phyloP scores from a whole-genome alignment of 352 stramenopile genomes.

The Globisporangium nodosum region DNA sequence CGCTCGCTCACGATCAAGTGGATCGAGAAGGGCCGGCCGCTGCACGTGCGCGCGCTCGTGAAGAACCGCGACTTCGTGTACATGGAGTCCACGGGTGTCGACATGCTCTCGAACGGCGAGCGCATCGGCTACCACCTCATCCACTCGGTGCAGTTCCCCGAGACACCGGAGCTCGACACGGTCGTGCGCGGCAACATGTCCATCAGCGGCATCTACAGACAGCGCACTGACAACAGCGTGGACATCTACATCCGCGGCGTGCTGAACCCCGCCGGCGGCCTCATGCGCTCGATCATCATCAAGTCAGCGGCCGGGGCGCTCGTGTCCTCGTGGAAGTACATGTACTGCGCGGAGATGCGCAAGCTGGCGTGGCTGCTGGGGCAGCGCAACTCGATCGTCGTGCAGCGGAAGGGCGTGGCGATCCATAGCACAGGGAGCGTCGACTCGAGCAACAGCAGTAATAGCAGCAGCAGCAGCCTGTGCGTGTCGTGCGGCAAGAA shows the following conservation, averaged over 20 bases:
- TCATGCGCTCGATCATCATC: conserved; percentile 39
- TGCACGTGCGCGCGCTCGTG: conserved; percentile 32
- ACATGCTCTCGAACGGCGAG: conserved; percentile 30
- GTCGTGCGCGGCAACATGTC: conserved; percentile 50
- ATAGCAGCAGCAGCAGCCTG: no score
- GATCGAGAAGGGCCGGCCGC: conserved; percentile 39
- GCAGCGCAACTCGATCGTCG: conserved; percentile 9
- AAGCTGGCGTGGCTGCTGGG: conserved; percentile 30
- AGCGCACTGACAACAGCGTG: conserved; percentile 38
- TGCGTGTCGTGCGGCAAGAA: conserved; percentile 27
- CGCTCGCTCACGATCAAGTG: conserved; percentile 44
- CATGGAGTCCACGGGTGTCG: conserved; percentile 47
- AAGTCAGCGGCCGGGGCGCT: conserved; percentile 40
- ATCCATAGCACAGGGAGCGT: background rate
- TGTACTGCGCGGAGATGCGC: conserved; percentile 45
- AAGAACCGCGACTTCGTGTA: conserved; percentile 60
- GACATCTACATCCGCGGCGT: conserved; percentile 39
- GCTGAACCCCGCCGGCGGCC: conserved; percentile 31
- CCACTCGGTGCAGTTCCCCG: conserved; percentile 53
- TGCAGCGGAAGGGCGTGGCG: conserved; percentile 6
- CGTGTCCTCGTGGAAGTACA: conserved; percentile 33
- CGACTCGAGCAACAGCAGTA: conserved; percentile 1
- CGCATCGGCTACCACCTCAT: conserved; percentile 56
- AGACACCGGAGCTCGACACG: conserved; percentile 26
- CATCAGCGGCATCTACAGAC: conserved; percentile 42